Base-by-base conservation (phyloP, 352 stramenopile species). In the Pythium aristosporum region DNA sequence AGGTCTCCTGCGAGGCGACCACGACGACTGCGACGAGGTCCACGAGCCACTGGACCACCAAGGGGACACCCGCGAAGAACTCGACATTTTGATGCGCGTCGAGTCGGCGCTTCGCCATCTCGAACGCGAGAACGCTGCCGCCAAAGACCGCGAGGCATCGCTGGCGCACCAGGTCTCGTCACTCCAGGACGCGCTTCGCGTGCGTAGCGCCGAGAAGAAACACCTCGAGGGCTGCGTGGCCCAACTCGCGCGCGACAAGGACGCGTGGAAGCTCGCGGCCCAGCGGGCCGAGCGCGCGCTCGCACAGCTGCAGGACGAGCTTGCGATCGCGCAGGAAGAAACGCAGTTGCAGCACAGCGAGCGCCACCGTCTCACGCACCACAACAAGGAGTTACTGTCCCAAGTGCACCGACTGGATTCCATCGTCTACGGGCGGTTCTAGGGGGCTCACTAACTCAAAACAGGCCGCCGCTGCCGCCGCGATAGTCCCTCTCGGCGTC, bases 361-460 rank as follows among this genome's bases (percentile, higher is more conserved):
- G 57, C 74, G 73, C 28, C 48, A 76, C 42, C 74, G 85, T 0
- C 74, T 94, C 30, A 78, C 87, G 65, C 76, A 78, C 13, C 82
- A 90, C 49, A 93, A 93, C 72, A 77, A 75, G 52, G 82, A 93
- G 64, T 66, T 94, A 5, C 59, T 84, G 5, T 76, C 80, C 5
- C 82, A 92, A 20, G 82, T 94, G 10, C 80, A 89, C 66, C 81
- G 85, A 5, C 76, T 91, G 39, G 82, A 92, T 56, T 85, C 80
- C 16, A 73, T 92, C 25, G 81, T 92, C 43, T 91, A 92, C 59
- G 82, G 82, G 1, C 80, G 82, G 2, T 91, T 93, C 69, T 90
- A 75, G 76, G 25, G 15, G 21, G 48, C 23, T 11, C 28, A 46
- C 20, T 28, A 52, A 13, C 10, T 43, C 30, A 61, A 16, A 67